Evolutionary conservation across 2,329 filamentous ascomycete species (phyloP).

Genomic region (Paecilomyces niveus): DNA sequence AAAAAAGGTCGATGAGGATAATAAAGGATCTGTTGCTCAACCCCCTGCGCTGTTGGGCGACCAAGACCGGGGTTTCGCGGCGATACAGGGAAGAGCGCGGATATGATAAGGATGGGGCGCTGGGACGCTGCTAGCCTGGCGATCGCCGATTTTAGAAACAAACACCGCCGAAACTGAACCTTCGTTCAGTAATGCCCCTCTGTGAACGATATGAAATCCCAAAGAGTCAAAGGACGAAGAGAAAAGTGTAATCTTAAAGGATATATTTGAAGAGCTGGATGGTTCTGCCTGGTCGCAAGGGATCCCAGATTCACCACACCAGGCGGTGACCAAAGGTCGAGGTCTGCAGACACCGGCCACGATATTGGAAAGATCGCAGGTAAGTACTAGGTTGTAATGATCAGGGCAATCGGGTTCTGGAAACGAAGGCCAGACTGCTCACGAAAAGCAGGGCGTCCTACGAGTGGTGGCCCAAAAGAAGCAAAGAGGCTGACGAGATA

Average conservation of each 20-base stretch:
- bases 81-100: not conserved
- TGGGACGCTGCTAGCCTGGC: not conserved
- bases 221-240: not conserved
- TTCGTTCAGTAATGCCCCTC: not conserved
- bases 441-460: not conserved
- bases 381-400: not conserved
- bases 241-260: not conserved
- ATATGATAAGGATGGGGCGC: not conserved
- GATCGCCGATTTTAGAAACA: not conserved
- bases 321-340: not conserved
- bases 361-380: not conserved
- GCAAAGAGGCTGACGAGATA: not conserved
- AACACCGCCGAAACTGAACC: not conserved
- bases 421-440: not conserved
- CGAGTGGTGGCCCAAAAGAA: not conserved
- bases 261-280: not conserved
- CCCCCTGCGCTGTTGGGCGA: not conserved
- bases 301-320: not conserved
- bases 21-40: not conserved
- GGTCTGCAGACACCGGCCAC: not conserved
- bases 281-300: not conserved
- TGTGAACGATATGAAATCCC: not conserved
- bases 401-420: not conserved
- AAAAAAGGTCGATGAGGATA: not conserved
- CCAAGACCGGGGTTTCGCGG: not conserved